A percentile compares a stretch with the other conserved stretches of the same genome.
These are phyloP conservation scores for Metschnikowia gruessii DNA, from an alignment of 805 yeast species.

Conservation along the genomic window DNA sequence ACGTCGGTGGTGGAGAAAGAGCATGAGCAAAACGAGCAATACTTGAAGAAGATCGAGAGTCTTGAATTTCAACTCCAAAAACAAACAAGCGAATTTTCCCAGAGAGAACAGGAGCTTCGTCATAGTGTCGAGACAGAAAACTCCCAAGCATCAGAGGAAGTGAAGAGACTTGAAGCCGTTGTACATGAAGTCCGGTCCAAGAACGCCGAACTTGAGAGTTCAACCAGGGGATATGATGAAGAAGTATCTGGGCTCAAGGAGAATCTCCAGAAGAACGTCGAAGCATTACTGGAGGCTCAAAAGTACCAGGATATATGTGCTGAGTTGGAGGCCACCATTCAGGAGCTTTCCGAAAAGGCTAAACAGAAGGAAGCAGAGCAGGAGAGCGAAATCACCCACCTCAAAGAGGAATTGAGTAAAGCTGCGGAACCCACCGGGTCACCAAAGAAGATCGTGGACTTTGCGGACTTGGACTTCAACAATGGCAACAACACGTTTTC, in stretches of 20 bases:
- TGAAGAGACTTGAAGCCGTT: not conserved
- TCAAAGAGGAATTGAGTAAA: constrained; percentile 9
- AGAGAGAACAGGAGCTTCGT: not conserved
- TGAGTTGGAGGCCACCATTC: not conserved
- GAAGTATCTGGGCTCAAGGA: not conserved
- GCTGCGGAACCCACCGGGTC: not conserved
- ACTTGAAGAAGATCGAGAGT: not conserved
- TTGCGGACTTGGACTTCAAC: constrained; percentile 14
- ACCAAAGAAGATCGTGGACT: constrained; percentile 4
- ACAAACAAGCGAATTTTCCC: not conserved
- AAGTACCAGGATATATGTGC: not conserved
- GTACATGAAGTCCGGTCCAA: constrained; percentile 2
- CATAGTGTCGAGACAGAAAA: not conserved
- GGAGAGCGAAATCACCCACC: constrained; percentile 5
- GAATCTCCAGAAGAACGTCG: not conserved
- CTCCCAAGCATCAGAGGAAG: not conserved
- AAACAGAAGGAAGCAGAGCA: constrained; percentile 5
- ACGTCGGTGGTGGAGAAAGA: not conserved
- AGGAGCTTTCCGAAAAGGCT: not conserved
- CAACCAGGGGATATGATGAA: not conserved
- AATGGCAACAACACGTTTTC: constrained; percentile 12
- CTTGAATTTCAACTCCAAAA: not conserved
- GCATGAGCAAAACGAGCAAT: not conserved
- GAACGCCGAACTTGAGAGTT: not conserved
- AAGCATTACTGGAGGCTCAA: not conserved